Evolutionary conservation across 1,139 yeast genomes (phyloP), one percentile per base, ranked within the genome.

Genomic region (Geotrichum macrosporum): DNA sequence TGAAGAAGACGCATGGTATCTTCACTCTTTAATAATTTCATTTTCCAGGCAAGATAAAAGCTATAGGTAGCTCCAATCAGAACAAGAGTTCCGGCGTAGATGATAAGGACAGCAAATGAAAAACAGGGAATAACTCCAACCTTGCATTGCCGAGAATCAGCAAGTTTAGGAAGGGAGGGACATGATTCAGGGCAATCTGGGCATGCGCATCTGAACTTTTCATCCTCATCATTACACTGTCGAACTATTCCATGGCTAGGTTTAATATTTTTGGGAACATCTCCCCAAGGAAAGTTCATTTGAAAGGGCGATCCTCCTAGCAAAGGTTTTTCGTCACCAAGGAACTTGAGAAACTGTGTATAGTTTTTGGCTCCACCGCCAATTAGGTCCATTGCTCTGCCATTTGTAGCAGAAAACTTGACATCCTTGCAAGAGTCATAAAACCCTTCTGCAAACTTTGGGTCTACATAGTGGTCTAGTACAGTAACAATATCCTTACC

Each of bases 291-390:
- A 62, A 80, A 88, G 62, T 89, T 83, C 56, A 92, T 89, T 62
- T 92, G 97, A 62, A 92, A 88, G 0, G 97, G 96, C 0, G 96
- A 86, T 0, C 97, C 97, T 0, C 97, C 97, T 4, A 92, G 70
- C 54, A 86, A 58, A 0, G 97, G 97, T 62, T 89, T 89, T 57
- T 88, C 94, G 62, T 89, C 97, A 5, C 97, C 97, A 49, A 92
- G 67, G 60, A 89, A 92, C 65, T 87, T 85, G 56, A 92, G 70
- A 61, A 92, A 92, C 46, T 78, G 79, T 36, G 70, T 61, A 61
- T 77, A 85, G 58, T 81, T 78, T 50, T 73, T 75, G 2, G 97
- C 97, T 0, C 97, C 97, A 8, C 98, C 98, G 5, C 98, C 98
- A 43, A 92, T 83, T 44, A 92, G 73, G 62, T 92, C 97, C 96